Base-by-base conservation (phyloP, 805 yeast species). In the Lipomyces yamadae region DNA sequence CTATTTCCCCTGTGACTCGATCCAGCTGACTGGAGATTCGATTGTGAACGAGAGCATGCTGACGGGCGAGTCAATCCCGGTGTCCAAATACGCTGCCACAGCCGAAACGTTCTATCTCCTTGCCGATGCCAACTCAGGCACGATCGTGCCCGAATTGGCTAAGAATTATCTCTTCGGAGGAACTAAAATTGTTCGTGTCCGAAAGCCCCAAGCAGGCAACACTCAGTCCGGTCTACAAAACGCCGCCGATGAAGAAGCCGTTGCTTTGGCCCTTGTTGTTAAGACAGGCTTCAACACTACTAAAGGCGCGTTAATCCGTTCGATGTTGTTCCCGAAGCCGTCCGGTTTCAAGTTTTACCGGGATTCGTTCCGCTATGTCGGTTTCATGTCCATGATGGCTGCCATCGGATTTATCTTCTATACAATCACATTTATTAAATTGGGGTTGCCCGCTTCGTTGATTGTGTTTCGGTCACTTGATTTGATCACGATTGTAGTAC, bases 31-130 rank as follows among this genome's bases (percentile, higher is more conserved):
- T 42, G 99, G 99, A 61, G 98, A 93, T 75, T 91, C 97, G 76
- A 92, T 95, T 63, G 90, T 95, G n/a, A 95, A 95, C 77, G 99
- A 95, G 76, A 90, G 98, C 4, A 95, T 95, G 97, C 82, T 95
- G 29, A 95, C 99, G 0, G 99, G 99, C 52, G 99, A 95, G 77
- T 92, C 97, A 61, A 98, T 95, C 0, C 99, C 99, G 0, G 97
- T 95, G 2, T 86, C 97, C 0, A 95, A 95, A 76, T 69, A 81
- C 10, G 84, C 90, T 1, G 91, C 95, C 1, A 79, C 83, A 0
- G 82, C 84, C 15, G 92, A 88, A 7, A 82, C 88, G 0, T 84
- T 92, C 52, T 52, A 52, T 10, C 62, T 58, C 52, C 57, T 75
- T 64, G 60, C 63, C 60, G 67, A 55, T 34, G 29, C 64, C 45